These are phyloP conservation scores for Drechmeria coniospora DNA, from an alignment of 2,329 filamentous ascomycete genomes.

Conservation along the genomic window DNA sequence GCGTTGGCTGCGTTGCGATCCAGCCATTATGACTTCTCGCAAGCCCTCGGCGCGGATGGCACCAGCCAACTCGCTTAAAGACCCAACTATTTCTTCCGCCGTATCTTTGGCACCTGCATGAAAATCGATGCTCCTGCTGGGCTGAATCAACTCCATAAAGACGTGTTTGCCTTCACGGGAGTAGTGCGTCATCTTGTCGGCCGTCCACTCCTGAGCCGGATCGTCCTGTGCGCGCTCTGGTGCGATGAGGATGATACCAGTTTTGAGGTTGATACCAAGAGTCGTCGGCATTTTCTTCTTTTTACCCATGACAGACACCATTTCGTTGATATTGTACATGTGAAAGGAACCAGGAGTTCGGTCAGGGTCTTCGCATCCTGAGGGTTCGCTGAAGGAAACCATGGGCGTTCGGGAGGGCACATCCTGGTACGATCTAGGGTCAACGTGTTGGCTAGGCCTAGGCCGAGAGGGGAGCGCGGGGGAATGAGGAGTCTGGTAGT, in stretches of 20 bases:
- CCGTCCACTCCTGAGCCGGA: conserved; percentile 80
- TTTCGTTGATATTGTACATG: conserved; percentile 93
- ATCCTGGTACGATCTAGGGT: background rate
- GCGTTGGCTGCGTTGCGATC: conserved; percentile 53
- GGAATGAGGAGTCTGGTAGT: conserved; percentile 16
- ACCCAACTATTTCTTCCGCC: conserved; percentile 78
- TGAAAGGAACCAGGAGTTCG: conserved; percentile 68
- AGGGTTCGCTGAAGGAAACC: background rate
- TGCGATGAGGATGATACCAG: conserved; percentile 77
- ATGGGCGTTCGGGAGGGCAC: background rate
- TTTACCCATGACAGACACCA: conserved; percentile 93
- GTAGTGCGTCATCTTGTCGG: conserved; percentile 92
- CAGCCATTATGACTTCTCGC: conserved; percentile 72
- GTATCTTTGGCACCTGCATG: conserved; percentile 96
- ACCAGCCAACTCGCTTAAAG: conserved; percentile 78
- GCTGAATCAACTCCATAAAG: conserved; percentile 81
- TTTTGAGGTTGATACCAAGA: conserved; percentile 79
- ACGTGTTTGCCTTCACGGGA: conserved; percentile 97
- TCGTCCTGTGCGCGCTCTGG: conserved; percentile 75
- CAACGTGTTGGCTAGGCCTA: conserved; percentile 5
- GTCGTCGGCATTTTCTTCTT: conserved; percentile 98
- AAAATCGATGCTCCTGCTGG: conserved; percentile 91
- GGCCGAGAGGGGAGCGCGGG: conserved; percentile 25
- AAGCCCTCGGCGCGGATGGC: conserved; percentile 71
- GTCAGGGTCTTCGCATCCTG: conserved; percentile 23